A percentile compares a stretch with the other conserved stretches of the same genome.
Conservation (phyloP, 441 rosid species). For the Gossypium aridum region DNA sequence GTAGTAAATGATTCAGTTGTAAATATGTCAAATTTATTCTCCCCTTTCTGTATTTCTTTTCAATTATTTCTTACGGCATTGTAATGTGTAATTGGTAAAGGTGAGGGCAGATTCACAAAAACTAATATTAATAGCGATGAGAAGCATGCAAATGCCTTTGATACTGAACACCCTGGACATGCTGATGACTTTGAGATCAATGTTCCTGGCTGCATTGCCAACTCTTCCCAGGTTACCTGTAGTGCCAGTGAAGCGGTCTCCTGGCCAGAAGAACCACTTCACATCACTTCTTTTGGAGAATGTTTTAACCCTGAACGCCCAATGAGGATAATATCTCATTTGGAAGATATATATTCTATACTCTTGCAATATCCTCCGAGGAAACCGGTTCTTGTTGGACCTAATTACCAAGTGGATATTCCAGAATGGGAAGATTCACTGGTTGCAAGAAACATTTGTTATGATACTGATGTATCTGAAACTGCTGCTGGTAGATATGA, state of each 20-base stretch:
- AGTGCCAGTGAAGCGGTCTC: constrained; percentile 26
- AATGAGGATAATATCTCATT: constrained; percentile 16
- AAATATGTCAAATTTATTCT: not conserved
- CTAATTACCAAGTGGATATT: constrained; percentile 43
- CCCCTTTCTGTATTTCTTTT: not conserved
- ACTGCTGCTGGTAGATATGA: constrained; percentile 14
- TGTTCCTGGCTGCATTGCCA: constrained; percentile 22
- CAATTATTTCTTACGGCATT: constrained; percentile 14
- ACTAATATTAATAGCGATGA: constrained; percentile 19
- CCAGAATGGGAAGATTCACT: constrained; percentile 28
- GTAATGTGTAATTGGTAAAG: constrained; percentile 22
- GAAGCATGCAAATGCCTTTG: constrained; percentile 18
- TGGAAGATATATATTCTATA: constrained; percentile 28
- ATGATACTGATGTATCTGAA: constrained; percentile 12
- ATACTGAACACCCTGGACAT: constrained; percentile 14
- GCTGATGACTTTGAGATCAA: constrained; percentile 18
- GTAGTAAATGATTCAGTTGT: not conserved
- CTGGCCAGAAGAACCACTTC: constrained; percentile 17
- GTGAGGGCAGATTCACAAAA: constrained; percentile 20
- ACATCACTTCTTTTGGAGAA: constrained; percentile 20
- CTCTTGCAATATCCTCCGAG: constrained; percentile 29
- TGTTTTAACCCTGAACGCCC: constrained; percentile 25
- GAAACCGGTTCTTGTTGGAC: constrained; percentile 37
- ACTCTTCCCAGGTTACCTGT: constrained; percentile 23
- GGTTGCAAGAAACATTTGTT: not conserved